These are phyloP conservation scores for Halophytophthora polymorphica DNA, from an alignment of 352 stramenopile species.

Conservation along the genomic window DNA sequence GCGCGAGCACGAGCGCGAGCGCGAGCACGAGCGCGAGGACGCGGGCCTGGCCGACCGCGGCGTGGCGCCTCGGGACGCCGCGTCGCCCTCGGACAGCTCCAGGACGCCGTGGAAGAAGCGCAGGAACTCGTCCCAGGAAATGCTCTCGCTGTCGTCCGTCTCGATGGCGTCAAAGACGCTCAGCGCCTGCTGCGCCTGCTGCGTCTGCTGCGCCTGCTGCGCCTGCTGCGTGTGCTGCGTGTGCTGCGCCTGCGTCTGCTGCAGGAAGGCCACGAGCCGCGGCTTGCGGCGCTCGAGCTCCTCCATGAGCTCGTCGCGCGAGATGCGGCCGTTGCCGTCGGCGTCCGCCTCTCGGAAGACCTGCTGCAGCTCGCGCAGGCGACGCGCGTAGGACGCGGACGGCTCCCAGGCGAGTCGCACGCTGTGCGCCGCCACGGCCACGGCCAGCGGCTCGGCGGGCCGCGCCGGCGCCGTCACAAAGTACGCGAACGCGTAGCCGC, in stretches of 20 bases:
- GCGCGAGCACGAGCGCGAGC: no score
- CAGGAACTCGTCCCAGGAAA: constrained; percentile 86
- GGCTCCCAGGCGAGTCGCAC: constrained; percentile 79
- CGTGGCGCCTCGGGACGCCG: constrained; percentile 11
- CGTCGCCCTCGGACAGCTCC: constrained; percentile 26
- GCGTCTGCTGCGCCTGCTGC: constrained; percentile 2
- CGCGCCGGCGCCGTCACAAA: constrained; percentile 80
- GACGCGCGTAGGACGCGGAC: constrained; percentile 58
- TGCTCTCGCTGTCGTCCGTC: constrained; percentile 85
- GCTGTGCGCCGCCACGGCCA: constrained; percentile 61
- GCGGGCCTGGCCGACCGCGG: constrained; percentile 13
- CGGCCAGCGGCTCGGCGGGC: constrained; percentile 63
- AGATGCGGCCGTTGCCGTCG: constrained; percentile 72
- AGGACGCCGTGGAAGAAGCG: constrained; percentile 69
- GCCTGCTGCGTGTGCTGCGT: neutral
- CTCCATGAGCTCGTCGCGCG: constrained; percentile 83
- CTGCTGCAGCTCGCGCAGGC: constrained; percentile 67
- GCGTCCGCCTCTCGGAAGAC: constrained; percentile 82
- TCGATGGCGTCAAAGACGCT: constrained; percentile 90
- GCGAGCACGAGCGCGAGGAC: no score
- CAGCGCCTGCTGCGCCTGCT: constrained; percentile 32
- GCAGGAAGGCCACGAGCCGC: constrained; percentile 69
- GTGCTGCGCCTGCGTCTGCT: constrained; percentile 39
- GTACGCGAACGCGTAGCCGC: constrained; percentile 79
- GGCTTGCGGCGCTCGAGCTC: constrained; percentile 78